Base-by-base conservation (phyloP, 2,329 filamentous ascomycete species). In the Harringtonia aguacate region DNA sequence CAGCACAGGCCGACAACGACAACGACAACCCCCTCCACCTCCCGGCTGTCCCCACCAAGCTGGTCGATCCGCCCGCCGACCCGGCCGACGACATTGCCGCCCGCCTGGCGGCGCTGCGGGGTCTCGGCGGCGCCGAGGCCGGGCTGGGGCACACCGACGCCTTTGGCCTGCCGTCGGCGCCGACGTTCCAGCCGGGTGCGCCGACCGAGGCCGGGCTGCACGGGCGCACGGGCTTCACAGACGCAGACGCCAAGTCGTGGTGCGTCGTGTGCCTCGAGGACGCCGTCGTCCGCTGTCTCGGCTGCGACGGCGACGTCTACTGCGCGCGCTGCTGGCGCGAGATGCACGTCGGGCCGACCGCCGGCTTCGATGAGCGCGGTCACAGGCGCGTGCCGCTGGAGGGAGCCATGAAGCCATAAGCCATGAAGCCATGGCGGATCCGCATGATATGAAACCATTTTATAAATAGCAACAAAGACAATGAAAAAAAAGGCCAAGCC, bases 181-280 rank as follows among this genome's bases (percentile, higher is more conserved):
- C 74, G 0, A 69, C 66, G 1, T 71, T 69, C 48, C 58, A 56
- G n/a, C 73, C 72, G 0, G 61, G 61, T 7, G 66, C 68, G 31
- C 34, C 17, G 43, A 35, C 20, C 37, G 20, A 14, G 33, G 31
- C 18, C 13, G 24, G 24, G 24, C 24, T 27, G 24, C 34, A n/a
- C 59, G 64, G 5, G 56, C 71, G 6, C 35, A 62, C 58, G 3
- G 65, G 64, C 39, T 77, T 72, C 56, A 77, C 79, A 0, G 81
- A 89, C 53, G 80, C 82, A 29, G 84, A 90, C 53, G 71, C 81
- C 48, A 78, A 81, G 35, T 77, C 72, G 1, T 94, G 86, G 85
- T 94, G 87, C 58, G 75, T 81, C 28, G 87, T 92, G 10, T 94
- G 87, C 57, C 77, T 83, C 38, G 84, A 87, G 46, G 84, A 92